phyloP scores from a whole-genome alignment of 164 flowering plant species.

The Akebia trifoliata region DNA sequence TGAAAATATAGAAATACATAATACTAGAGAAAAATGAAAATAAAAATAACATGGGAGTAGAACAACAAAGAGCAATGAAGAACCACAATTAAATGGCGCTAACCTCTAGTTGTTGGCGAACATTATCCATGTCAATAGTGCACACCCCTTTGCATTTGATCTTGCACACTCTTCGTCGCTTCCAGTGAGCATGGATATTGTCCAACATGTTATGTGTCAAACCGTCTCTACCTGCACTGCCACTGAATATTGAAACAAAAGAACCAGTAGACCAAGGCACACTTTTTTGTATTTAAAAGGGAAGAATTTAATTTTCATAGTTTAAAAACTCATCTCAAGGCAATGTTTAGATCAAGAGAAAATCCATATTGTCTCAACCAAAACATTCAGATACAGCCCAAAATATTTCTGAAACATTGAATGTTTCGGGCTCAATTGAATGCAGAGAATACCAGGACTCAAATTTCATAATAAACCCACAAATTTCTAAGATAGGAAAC shows the following conservation, averaged over 20 bases:
- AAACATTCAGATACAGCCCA: no score
- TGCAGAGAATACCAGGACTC: not conserved
- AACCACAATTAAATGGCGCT: slow-evolving; percentile 8
- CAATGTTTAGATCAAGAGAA: no score
- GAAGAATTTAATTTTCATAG: not conserved
- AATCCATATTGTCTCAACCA: no score
- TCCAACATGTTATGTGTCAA: slow-evolving; percentile 97
- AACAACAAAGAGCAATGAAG: not conserved
- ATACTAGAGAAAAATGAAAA: no score
- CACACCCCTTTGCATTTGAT: slow-evolving; percentile 93
- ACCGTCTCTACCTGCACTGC: slow-evolving; percentile 79
- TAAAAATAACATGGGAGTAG: no score
- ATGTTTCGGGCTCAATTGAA: not conserved
- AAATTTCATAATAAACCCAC: not conserved
- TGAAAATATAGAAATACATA: not conserved
- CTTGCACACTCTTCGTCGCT: slow-evolving; percentile 64
- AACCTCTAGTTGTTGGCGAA: slow-evolving; percentile 85
- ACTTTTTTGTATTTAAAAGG: not conserved
- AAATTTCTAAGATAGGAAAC: not conserved
- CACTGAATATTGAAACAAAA: not conserved
- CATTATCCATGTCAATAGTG: slow-evolving; percentile 94
- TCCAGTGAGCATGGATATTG: slow-evolving; percentile 56
- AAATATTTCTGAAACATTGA: no score
- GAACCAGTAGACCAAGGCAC: not conserved
- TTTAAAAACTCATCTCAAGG: not conserved